These are phyloP conservation scores for Ochromonas danica DNA, from an alignment of 108 stramenopile species.

Conservation along the genomic window DNA sequence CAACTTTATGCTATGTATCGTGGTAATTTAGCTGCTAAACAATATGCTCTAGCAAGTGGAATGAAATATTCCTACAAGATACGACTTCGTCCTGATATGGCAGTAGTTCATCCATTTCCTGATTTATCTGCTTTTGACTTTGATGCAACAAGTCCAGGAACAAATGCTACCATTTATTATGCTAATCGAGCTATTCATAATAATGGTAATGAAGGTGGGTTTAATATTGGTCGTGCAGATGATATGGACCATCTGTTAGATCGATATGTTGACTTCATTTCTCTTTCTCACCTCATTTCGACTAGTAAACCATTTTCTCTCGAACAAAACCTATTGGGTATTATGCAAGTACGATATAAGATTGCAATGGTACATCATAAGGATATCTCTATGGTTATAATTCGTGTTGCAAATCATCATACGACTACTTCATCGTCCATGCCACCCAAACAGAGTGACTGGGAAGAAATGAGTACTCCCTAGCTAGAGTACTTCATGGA, in stretches of 20 bases:
- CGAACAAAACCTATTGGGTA: neutral
- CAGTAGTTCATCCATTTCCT: neutral
- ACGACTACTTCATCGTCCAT: neutral
- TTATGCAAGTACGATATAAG: neutral
- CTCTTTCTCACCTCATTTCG: neutral
- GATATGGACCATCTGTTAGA: conserved; percentile 26
- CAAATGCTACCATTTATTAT: neutral
- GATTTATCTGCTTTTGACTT: conserved; percentile 4
- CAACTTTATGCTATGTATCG: conserved; percentile 22
- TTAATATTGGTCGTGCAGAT: neutral
- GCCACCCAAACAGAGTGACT: neutral
- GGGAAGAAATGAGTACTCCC: conserved; percentile 24
- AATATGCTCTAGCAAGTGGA: neutral
- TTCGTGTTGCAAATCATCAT: neutral
- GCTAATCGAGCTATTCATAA: neutral
- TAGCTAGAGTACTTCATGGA: no score
- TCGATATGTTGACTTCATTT: conserved; percentile 10
- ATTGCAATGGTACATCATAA: neutral
- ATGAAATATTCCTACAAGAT: neutral
- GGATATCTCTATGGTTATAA: conserved; percentile 15
- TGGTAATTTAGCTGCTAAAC: conserved; percentile 1
- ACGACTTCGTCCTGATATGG: conserved; percentile 7
- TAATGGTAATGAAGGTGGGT: conserved; percentile 24
- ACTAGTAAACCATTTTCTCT: neutral
- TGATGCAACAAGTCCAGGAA: neutral